Conservation (phyloP, 2,329 filamentous ascomycete genomes). For the Rutstroemia sp. region DNA sequence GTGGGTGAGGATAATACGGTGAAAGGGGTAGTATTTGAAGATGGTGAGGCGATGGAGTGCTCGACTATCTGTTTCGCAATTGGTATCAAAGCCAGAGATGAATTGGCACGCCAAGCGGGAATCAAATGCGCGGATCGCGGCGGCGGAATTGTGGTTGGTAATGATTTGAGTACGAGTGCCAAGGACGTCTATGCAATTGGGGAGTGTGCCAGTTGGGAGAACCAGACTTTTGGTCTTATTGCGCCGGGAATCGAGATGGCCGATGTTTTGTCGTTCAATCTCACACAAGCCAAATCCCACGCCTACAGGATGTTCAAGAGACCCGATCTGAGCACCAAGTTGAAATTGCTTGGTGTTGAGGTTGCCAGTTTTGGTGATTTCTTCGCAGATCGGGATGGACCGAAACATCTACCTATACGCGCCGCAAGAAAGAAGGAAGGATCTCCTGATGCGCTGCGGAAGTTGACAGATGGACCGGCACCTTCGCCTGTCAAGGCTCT, state of each 20-base stretch:
- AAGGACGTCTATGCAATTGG: constrained; percentile 79
- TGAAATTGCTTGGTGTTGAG: constrained; percentile 84
- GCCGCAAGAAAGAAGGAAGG: constrained; percentile 39
- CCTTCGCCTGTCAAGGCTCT: constrained; percentile 67
- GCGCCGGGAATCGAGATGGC: constrained; percentile 90
- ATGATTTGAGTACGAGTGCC: constrained; percentile 60
- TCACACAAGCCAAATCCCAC: constrained; percentile 74
- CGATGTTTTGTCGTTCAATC: constrained; percentile 82
- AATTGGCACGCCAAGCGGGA: constrained; percentile 61
- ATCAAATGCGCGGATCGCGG: constrained; percentile 66
- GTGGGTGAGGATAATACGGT: constrained; percentile 62
- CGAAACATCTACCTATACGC: constrained; percentile 62
- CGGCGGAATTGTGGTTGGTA: constrained; percentile 58
- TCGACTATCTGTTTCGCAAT: constrained; percentile 86
- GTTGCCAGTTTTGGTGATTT: constrained; percentile 93
- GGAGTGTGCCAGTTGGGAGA: constrained; percentile 85
- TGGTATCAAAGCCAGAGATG: constrained; percentile 74
- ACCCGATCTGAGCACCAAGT: constrained; percentile 83
- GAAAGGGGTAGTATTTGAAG: constrained; percentile 69
- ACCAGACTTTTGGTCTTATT: constrained; percentile 81
- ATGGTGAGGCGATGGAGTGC: constrained; percentile 70
- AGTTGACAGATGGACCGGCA: constrained; percentile 46
- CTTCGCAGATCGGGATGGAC: constrained; percentile 81
- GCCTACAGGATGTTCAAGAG: constrained; percentile 64
- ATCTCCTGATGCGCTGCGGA: constrained; percentile 35